phyloP scores from a whole-genome alignment of 129 eudicot genomes.

The Tanacetum coccineum region DNA sequence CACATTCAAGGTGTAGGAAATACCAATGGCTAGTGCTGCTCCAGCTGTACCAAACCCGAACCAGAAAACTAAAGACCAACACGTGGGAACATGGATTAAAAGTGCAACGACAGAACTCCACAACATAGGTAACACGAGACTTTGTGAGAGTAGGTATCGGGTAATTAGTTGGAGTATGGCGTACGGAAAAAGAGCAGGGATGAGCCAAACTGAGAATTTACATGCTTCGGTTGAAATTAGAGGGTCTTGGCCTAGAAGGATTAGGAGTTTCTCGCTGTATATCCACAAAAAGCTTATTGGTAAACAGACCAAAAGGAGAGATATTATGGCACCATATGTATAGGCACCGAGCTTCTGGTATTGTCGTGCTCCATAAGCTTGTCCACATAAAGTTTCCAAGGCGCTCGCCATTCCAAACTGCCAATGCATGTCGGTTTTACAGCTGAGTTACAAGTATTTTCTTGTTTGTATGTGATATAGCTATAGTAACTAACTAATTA shows the following conservation, averaged over 20 bases:
- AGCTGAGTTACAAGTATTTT: not conserved
- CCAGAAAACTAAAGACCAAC: slow-evolving; percentile 6
- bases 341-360: not conserved
- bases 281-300: slow-evolving; percentile 4
- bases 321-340: not conserved
- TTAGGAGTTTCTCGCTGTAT: not conserved
- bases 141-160: slow-evolving; percentile 6
- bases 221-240: slow-evolving; percentile 7
- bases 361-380: slow-evolving; percentile 12
- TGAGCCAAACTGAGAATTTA: slow-evolving; percentile 3
- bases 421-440: not conserved
- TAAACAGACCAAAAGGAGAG: not conserved
- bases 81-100: not conserved
- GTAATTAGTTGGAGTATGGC: slow-evolving; percentile 1
- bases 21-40: slow-evolving; percentile 1
- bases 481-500: too few species aligned
- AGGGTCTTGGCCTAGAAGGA: slow-evolving; percentile 11
- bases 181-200: not conserved
- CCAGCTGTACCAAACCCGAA: not conserved
- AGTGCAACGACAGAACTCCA: slow-evolving; percentile 1
- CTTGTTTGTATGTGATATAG: too few species aligned
- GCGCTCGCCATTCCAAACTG: slow-evolving; percentile 16
- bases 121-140: not conserved
- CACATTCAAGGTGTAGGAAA: not conserved
- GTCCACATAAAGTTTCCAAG: slow-evolving; percentile 11